Percentiles rank a stretch among this genome's conserved stretches.
Conservation (phyloP, 257 asterid genomes). For the Knoxia roxburghii region DNA sequence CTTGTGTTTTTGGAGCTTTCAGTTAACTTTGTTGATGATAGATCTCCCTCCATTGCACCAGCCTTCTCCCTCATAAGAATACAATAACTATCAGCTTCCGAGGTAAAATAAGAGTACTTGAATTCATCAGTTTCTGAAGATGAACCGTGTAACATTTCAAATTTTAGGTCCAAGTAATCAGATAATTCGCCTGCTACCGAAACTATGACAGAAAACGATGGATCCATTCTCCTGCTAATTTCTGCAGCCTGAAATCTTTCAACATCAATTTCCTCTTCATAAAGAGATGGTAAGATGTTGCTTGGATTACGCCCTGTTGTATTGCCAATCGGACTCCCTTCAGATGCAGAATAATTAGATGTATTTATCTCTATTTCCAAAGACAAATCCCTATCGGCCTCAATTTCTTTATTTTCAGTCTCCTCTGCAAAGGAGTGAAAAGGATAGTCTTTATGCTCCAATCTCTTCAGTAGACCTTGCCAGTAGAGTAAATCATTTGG, state of each 20-base stretch:
- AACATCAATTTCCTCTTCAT: background rate
- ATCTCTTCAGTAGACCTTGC: too few species aligned
- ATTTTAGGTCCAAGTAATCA: background rate
- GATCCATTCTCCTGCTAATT: background rate
- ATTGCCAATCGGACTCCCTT: background rate
- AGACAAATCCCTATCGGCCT: background rate
- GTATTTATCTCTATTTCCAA: background rate
- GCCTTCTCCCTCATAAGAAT: background rate
- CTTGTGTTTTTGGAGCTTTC: background rate
- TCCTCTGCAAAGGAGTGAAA: too few species aligned
- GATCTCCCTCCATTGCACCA: background rate
- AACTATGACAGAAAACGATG: background rate
- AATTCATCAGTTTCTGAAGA: background rate
- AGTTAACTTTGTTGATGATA: background rate
- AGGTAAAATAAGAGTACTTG: background rate
- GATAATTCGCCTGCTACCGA: background rate
- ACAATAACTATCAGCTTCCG: background rate
- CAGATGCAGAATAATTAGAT: background rate
- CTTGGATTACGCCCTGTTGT: background rate
- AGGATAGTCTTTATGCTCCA: too few species aligned
- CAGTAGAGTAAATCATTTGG: too few species aligned
- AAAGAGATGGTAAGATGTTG: background rate
- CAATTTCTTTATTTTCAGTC: too few species aligned
- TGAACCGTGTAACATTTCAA: background rate
- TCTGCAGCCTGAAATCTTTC: background rate